A percentile compares a stretch with the other conserved stretches of the same genome.
These are phyloP conservation scores for Clavulina sp. DNA, from an alignment of 768 basidiomycete species.

Conservation along the genomic window DNA sequence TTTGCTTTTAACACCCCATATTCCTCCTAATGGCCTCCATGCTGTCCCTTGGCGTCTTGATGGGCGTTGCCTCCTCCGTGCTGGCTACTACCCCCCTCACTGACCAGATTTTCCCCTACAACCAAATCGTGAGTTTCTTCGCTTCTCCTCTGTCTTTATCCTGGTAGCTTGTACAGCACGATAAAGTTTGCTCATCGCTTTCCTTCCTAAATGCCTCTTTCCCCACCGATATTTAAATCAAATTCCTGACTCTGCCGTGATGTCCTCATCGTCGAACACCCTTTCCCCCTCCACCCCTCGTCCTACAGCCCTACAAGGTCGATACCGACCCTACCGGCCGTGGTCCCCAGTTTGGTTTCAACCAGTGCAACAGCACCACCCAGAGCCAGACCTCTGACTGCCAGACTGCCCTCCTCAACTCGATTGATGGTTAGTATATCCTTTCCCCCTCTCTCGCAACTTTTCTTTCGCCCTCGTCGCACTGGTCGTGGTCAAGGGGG, in stretches of 20 bases:
- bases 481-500: conserved; percentile 34
- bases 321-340: conserved; percentile 25
- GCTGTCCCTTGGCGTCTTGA: too few relatives aligned
- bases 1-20: too few relatives aligned
- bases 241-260: conserved; percentile 44
- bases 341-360: conserved; percentile 47
- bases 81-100: conserved; percentile 1
- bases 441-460: background rate
- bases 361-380: conserved; percentile 49
- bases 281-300: background rate
- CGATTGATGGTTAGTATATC: conserved; percentile 3
- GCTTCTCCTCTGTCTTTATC: background rate
- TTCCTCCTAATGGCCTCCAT: too few relatives aligned
- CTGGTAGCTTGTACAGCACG: background rate
- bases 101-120: conserved; percentile 7
- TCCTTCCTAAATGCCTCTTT: conserved; percentile 19
- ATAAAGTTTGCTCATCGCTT: too few relatives aligned
- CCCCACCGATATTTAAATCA: conserved; percentile 32
- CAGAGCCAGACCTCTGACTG: conserved; percentile 43
- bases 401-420: conserved; percentile 33
- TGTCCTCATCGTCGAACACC: conserved; percentile 29
- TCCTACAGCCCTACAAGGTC: conserved; percentile 17
- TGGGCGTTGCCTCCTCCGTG: too few relatives aligned
- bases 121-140: background rate
- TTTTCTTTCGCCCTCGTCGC: too few relatives aligned